Conservation (phyloP, 192 early-diverging fungal species). For the Backusella morwellensis region DNA sequence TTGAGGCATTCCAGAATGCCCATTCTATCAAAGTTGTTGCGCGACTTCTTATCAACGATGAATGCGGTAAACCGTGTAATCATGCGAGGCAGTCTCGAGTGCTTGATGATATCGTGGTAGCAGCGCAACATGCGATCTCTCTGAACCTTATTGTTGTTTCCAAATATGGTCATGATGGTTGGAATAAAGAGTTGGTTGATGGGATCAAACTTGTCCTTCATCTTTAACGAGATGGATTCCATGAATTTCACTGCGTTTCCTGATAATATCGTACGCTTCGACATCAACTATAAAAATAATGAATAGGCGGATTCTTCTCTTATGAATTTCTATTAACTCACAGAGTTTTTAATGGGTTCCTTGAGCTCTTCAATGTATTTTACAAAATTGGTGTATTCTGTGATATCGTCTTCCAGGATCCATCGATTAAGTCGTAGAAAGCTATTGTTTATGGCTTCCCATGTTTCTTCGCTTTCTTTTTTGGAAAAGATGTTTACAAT, state of each 20-base stretch:
- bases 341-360: not conserved
- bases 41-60: not conserved
- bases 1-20: not conserved
- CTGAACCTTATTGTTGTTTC: not conserved
- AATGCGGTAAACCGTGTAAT: not conserved
- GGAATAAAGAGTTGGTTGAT: not conserved
- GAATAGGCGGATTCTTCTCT: no score
- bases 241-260: not conserved
- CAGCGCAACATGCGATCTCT: not conserved
- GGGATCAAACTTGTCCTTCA: not conserved
- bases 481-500: not conserved
- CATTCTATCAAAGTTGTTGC: not conserved
- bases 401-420: not conserved
- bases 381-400: not conserved
- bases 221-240: not conserved
- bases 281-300: not conserved
- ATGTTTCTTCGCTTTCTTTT: not conserved
- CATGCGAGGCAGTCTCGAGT: not conserved
- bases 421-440: not conserved
- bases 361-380: not conserved
- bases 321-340: not conserved
- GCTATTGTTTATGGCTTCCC: not conserved
- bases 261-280: not conserved
- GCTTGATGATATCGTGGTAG: not conserved
- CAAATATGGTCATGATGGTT: not conserved